These are phyloP conservation scores for Pilaira anomala DNA, from an alignment of 192 early-diverging fungal species.

Conservation along the genomic window DNA sequence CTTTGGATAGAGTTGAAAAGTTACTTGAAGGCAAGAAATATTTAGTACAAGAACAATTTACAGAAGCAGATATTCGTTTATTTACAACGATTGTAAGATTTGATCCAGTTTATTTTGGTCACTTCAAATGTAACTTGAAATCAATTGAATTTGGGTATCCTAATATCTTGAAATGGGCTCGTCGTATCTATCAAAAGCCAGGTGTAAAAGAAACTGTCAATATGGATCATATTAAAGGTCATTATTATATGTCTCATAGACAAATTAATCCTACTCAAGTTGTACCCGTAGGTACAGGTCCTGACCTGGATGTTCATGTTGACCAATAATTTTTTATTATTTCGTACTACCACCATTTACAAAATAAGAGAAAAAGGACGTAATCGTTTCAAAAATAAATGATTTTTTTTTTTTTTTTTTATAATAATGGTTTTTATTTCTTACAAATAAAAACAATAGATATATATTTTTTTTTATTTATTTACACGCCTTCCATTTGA, in stretches of 20 bases:
- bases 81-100: conserved; percentile 95
- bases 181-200: conserved; percentile 78
- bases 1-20: conserved; percentile 80
- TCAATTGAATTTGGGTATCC: conserved; percentile 88
- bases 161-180: conserved; percentile 78
- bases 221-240: conserved; percentile 94
- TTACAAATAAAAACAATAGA: too few relatives aligned
- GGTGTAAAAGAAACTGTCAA: conserved; percentile 80
- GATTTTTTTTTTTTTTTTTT: too few relatives aligned
- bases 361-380: neutral
- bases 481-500: conserved; percentile 77
- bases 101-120: conserved; percentile 90
- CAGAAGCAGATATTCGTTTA: conserved; percentile 92
- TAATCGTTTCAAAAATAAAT: neutral
- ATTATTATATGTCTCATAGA: conserved; percentile 87
- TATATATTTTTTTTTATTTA: neutral
- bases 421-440: too few relatives aligned
- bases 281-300: conserved; percentile 73
- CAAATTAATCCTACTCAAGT: conserved; percentile 92
- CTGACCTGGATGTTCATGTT: conserved; percentile 30
- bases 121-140: conserved; percentile 94
- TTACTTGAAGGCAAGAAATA: conserved; percentile 71
- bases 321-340: conserved; percentile 1
- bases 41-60: conserved; percentile 76
- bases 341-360: neutral